phyloP scores from a whole-genome alignment of 768 basidiomycete species.

The Cantharellus anzutake region DNA sequence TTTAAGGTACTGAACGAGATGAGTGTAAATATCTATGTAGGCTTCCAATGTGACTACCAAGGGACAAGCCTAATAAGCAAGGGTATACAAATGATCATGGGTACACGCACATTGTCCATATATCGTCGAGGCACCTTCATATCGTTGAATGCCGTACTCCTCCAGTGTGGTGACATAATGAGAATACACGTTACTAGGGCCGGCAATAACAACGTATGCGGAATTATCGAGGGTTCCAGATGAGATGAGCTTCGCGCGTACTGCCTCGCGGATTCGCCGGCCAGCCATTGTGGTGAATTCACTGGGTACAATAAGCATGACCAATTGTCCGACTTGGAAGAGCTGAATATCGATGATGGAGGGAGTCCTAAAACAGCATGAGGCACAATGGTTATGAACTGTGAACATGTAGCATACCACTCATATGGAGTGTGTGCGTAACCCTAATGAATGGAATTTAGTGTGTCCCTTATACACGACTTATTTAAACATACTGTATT shows the following conservation, averaged over 20 bases:
- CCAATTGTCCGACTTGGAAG: constrained; percentile 55
- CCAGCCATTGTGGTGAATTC: constrained; percentile 76
- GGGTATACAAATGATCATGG: not conserved
- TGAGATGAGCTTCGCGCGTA: constrained; percentile 45
- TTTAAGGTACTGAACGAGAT: constrained; percentile 42
- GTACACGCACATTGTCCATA: constrained; percentile 45
- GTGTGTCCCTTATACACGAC: not conserved
- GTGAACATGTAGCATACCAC: constrained; percentile 27
- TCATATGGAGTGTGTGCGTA: constrained; percentile 47
- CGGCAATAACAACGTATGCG: constrained; percentile 59
- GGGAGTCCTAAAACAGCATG: constrained; percentile 16
- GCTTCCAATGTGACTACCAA: constrained; percentile 52
- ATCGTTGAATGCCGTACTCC: constrained; percentile 56
- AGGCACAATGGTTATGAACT: not conserved
- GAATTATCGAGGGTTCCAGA: constrained; percentile 41
- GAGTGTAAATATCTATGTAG: constrained; percentile 57
- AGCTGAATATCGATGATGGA: constrained; percentile 59
- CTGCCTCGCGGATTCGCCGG: constrained; percentile 47
- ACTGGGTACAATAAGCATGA: constrained; percentile 57
- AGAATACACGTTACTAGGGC: constrained; percentile 65
- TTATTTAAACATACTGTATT: constrained; percentile 33
- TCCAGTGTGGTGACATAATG: constrained; percentile 41
- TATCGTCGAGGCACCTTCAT: constrained; percentile 66
- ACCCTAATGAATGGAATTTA: constrained; percentile 23
- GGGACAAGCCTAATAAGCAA: not conserved